These are phyloP conservation scores for Begonia masoniana DNA, from an alignment of 306 rosid genomes.

Conservation along the genomic window DNA sequence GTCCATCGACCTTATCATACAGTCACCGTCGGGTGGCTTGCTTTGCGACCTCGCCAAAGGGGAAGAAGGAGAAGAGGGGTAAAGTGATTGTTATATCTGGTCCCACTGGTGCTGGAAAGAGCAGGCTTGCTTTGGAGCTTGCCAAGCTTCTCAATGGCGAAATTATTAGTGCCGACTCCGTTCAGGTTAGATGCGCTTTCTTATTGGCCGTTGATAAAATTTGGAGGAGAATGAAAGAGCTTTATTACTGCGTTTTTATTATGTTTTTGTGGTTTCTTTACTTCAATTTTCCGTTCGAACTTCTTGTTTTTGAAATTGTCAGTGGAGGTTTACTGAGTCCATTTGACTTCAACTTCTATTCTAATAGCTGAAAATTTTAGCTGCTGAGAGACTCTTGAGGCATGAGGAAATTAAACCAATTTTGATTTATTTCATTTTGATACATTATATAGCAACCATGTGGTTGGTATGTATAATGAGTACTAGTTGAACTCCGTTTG, in stretches of 20 bases:
- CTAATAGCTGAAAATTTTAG: background rate
- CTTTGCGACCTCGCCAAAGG: slow-evolving; percentile 15
- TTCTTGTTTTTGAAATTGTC: too few relatives aligned
- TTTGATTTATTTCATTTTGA: background rate
- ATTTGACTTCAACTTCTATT: too few relatives aligned
- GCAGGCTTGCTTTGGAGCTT: slow-evolving; percentile 71
- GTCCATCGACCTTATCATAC: slow-evolving; percentile 8
- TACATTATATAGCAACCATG: background rate
- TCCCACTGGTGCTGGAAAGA: slow-evolving; percentile 88
- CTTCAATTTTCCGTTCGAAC: background rate
- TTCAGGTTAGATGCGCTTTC: slow-evolving; percentile 40
- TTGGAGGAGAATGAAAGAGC: background rate
- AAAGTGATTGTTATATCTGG: slow-evolving; percentile 79
- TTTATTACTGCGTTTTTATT: background rate
- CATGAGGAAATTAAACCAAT: background rate
- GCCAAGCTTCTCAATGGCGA: slow-evolving; percentile 84
- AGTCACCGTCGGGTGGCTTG: slow-evolving; percentile 24
- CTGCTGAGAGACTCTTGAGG: background rate
- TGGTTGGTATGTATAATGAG: background rate
- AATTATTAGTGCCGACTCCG: slow-evolving; percentile 89
- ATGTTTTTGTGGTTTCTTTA: background rate
- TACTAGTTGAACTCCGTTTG: background rate
- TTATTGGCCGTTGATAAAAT: slow-evolving; percentile 2
- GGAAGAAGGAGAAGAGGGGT: slow-evolving; percentile 30
- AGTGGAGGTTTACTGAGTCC: too few relatives aligned